A percentile compares a stretch with the other conserved stretches of the same genome.
Evolutionary conservation across 495 filamentous ascomycete species (phyloP).

Genomic region (Penicillium psychrofluorescens): DNA sequence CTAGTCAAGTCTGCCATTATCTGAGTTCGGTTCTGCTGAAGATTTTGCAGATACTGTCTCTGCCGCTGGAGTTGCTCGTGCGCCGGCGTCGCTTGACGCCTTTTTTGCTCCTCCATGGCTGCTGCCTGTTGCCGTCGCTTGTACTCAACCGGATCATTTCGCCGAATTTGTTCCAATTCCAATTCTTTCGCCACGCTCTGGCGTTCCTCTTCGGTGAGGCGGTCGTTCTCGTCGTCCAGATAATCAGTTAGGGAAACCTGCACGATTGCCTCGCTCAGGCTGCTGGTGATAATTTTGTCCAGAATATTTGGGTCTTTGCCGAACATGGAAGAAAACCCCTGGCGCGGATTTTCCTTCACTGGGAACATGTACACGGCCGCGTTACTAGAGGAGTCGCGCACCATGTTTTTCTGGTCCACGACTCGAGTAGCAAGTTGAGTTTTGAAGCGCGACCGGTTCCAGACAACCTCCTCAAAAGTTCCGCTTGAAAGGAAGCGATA

Average conservation of each 20-base stretch:
- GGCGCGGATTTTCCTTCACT: constrained; percentile 43
- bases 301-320: constrained; percentile 64
- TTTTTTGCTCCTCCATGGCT: background rate
- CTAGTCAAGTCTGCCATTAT: too few relatives aligned
- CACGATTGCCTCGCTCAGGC: constrained; percentile 32
- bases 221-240: constrained; percentile 46
- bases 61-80: too few relatives aligned
- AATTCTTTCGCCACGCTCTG: constrained; percentile 37
- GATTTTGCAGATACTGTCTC: too few relatives aligned
- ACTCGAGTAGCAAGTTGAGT: constrained; percentile 68
- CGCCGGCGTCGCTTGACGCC: background rate
- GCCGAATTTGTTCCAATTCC: constrained; percentile 37
- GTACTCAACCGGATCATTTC: constrained; percentile 35
- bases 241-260: constrained; percentile 52
- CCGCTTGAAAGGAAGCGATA: constrained; percentile 79
- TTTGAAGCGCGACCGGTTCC: constrained; percentile 73
- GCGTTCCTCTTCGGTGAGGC: constrained; percentile 49
- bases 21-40: too few relatives aligned
- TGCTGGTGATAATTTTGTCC: constrained; percentile 52
- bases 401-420: constrained; percentile 73
- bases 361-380: constrained; percentile 47
- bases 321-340: constrained; percentile 43
- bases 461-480: constrained; percentile 67
- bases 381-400: constrained; percentile 45
- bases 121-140: background rate